Base-by-base conservation (phyloP, 139 green algal species). In the Mesostigma viride region DNA sequence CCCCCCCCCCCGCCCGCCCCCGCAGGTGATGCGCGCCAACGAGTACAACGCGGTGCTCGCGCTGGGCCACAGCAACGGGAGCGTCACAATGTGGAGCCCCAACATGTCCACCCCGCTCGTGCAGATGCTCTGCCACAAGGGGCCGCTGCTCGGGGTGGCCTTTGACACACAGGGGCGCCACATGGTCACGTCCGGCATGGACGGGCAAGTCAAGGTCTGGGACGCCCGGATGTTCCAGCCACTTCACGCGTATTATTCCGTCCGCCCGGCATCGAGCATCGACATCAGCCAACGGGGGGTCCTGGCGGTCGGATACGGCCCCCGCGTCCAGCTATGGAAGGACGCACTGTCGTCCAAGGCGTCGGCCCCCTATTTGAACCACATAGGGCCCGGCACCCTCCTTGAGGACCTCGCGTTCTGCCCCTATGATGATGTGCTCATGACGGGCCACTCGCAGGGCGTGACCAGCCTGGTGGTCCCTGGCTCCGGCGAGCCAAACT, bases 391-490 rank as follows among this genome's bases (percentile, higher is more conserved):
- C 0, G 82, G 79, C 3, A 64, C 1, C 5, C 67, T 28, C 1
- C n/a, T 81, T 11, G 27, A 62, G 31, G 64, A 79, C 51, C 27
- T 95, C 14, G 32, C 47, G 1, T 99, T 99, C 76, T 92, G 86
- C 64, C 93, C 92, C 0, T 97, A 95, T 70, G 92, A 98, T 77
- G 92, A 98, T 68, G 83, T 95, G 34, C 64, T 98, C 69, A 89
- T 68, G 1, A 74, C 85, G 1, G 91, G 92, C 2, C 86, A 95
- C 70, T 66, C 64, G 2, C 76, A 22, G 1, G 76, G 72, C 4
- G 61, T 78, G 17, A 67, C 68, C 2, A 77, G 78, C 28, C 79
- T 98, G 58, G 77, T 98, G n/a, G 84, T 98, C 1, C 92, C 92
- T 2, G 91, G 91, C 40, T 71, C 81, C 60, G 93, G 93, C 2